Conservation (phyloP, 768 basidiomycete species). For the Cystobasidium tubakii region DNA sequence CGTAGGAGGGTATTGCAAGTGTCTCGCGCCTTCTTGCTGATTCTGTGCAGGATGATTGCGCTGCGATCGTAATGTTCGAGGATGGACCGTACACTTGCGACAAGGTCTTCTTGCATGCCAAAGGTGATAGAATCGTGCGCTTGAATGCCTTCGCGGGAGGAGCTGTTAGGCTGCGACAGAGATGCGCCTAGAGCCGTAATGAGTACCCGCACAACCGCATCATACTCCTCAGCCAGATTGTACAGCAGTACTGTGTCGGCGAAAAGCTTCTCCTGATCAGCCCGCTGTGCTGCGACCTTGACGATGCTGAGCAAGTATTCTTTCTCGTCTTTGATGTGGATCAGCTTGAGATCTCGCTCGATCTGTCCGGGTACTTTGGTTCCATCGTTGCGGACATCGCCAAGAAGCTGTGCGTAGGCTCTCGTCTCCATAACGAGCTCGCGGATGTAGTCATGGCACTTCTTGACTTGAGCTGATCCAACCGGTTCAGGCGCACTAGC, state of each 20-base stretch:
- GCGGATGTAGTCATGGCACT: constrained; percentile 50
- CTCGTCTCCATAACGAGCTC: constrained; percentile 51
- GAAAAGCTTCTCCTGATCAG: constrained; percentile 73
- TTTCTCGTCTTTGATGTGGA: constrained; percentile 61
- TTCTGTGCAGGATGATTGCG: constrained; percentile 57
- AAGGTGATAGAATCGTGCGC: constrained; percentile 38
- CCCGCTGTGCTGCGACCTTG: constrained; percentile 70
- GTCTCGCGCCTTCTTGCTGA: constrained; percentile 61
- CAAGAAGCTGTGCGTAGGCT: constrained; percentile 83
- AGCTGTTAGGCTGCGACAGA: constrained; percentile 59
- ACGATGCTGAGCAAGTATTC: constrained; percentile 79
- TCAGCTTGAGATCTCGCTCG: constrained; percentile 70
- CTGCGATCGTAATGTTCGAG: constrained; percentile 69
- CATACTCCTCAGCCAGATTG: constrained; percentile 86
- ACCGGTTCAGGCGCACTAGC: constrained; percentile 65
- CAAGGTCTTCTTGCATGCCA: constrained; percentile 43
- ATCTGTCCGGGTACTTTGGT: constrained; percentile 78
- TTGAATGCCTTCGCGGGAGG: constrained; percentile 50
- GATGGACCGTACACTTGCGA: constrained; percentile 53
- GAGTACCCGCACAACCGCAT: constrained; percentile 78
- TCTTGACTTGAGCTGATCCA: constrained; percentile 78
- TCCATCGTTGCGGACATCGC: constrained; percentile 83
- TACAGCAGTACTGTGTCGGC: constrained; percentile 90
- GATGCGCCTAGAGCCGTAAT: constrained; percentile 80
- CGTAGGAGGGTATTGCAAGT: constrained; percentile 59